Base-by-base conservation (phyloP, 768 basidiomycete genomes). In the Tylopilus subfusipes region DNA sequence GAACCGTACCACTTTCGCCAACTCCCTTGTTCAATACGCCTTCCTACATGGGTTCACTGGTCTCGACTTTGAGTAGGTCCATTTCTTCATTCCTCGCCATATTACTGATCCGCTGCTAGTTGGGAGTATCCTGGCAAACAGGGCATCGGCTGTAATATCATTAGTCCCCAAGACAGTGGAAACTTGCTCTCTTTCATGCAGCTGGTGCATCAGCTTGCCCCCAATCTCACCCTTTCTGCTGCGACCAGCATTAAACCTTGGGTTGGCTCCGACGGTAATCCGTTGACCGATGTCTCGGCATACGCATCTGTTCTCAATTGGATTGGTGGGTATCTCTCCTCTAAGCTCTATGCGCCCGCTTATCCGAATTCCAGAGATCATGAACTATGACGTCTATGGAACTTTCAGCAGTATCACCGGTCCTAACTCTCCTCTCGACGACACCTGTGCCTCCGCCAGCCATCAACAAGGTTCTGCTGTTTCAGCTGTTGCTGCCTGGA, bases 121-220 rank as follows among this genome's bases (percentile, higher is more conserved):
- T 93, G 91, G 92, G 93, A 94, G 68, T 96, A 91, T 66, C 93
- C 93, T 34, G 82, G 77, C 36, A 72, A 72, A 12, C 73, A 73
- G 42, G 92, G 91, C 16, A 78, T 88, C 19, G 78, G 79, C 8
- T 90, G 89, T 65, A 96, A 96, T 72, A 68, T 68, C 7, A 69
- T 83, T 43, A 80, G 81, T 22, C 57, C 77, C 5, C 63, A 79
- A 49, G 94, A 97, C 69, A 85, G 87, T 0, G 76, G 78, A 57
- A 94, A 97, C 70, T 87, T 88, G 72, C 80, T 95, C 39, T 63
- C 76, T 13, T 89, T 94, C 77, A 78, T 96, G 29, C 78, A 85
- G 61, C 78, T 83, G 59, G 78, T 95, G 14, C 83, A 91, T 40
- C 63, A 70, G 19, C 73, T 76, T 3, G 78, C 82, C 2, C 63